These are phyloP conservation scores for Fusarium subtropicale DNA, from an alignment of 2,329 filamentous ascomycete species.

Conservation along the genomic window DNA sequence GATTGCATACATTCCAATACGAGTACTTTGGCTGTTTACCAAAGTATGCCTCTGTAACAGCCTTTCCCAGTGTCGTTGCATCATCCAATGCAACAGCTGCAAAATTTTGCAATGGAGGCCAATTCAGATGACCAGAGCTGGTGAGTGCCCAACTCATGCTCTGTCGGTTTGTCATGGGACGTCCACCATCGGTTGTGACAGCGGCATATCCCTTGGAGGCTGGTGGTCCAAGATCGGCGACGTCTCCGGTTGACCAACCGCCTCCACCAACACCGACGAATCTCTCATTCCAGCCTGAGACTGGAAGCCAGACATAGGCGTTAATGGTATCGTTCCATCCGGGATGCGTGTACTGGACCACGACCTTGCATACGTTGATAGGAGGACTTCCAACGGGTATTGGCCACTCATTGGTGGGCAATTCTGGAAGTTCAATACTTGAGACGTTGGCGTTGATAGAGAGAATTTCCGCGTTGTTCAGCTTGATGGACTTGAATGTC, in stretches of 20 bases:
- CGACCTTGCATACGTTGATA: conserved; percentile 15
- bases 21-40: conserved; percentile 52
- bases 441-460: conserved; percentile 1
- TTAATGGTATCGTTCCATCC: conserved; percentile 31
- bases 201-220: conserved; percentile 15
- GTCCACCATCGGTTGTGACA: conserved; percentile 30
- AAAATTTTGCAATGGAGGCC: conserved; percentile 45
- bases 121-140: conserved; percentile 40
- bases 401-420: conserved; percentile 13
- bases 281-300: conserved; percentile 28
- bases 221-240: not conserved
- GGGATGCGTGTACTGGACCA: conserved; percentile 27
- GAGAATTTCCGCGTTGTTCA: conserved; percentile 3
- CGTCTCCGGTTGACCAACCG: conserved; percentile 24
- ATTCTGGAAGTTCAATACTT: not conserved
- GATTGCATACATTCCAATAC: conserved; percentile 56
- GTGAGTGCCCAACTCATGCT: conserved; percentile 31
- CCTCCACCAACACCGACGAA: conserved; percentile 34
- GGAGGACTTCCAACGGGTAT: not conserved
- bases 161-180: not conserved
- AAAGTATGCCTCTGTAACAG: conserved; percentile 57
- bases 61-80: conserved; percentile 56
- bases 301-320: conserved; percentile 21
- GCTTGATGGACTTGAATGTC: not conserved
- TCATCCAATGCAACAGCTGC: conserved; percentile 47